Evolutionary conservation across 257 asterid genomes (phyloP), one percentile per base, ranked within the genome.

Genomic region (Scutellaria baicalensis): DNA sequence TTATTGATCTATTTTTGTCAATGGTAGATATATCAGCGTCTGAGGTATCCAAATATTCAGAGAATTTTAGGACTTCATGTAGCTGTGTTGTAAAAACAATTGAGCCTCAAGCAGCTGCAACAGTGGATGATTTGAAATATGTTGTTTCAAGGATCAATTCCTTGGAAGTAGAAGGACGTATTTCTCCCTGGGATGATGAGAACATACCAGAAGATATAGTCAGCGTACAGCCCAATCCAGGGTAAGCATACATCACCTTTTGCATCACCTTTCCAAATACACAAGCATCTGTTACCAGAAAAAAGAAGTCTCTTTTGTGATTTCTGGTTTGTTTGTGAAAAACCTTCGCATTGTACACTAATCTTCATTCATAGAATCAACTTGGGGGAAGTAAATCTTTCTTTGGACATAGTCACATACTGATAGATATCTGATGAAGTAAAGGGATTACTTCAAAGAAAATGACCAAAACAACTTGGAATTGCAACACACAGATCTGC

Each of bases 151-250:
- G 81, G 84, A 80, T 88, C 78, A 86, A 88, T 80, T 81, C 88
- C 60, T 80, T 90, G 8, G 98, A 90, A 85, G 77, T 78, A 72
- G 85, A 70, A 52, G 80, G 78, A 58, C 65, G 38, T 70, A 84
- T 92, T 78, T 78, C 82, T 63, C 93, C 86, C 20, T 92, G 98
- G 98, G 91, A 86, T 62, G 97, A 92, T 48, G 97, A 92, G 66
- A 78, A 66, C 70, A 90, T 92, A 55, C 98, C 98, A 9, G 96
- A 92, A 83, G 96, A 92, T 77, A 88, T 90, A 70, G 82, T 92
- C 68, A 80, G 77, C 70, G 49, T 68, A 68, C 83, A 79, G 84
- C 95, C 98, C 71, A 82, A 49, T 83, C 97, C 96, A 47, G 97
- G 97, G 98, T 90, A 90, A 72, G 84, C 64, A 43, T 72, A 49